Percentiles rank a stretch among this genome's conserved stretches.
These are phyloP conservation scores for Pseudotulostoma volvatum DNA, from an alignment of 495 filamentous ascomycete species.

Conservation along the genomic window DNA sequence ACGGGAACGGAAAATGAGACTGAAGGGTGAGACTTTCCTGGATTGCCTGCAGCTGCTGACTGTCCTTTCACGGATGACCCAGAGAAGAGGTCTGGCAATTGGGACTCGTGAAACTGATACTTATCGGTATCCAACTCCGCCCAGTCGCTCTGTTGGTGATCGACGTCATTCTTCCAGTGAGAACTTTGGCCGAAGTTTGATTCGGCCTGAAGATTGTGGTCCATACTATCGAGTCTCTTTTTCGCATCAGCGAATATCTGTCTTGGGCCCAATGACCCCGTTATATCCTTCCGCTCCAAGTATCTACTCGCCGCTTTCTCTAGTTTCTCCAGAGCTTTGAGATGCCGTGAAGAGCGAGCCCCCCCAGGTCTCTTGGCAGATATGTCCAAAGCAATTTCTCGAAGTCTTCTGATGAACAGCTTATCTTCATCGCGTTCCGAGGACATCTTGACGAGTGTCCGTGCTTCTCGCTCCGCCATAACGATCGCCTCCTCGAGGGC, in stretches of 20 bases:
- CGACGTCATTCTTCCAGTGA: background rate
- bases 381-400: constrained; percentile 14
- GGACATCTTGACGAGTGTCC: background rate
- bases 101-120: background rate
- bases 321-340: constrained; percentile 25
- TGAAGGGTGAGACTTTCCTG: background rate
- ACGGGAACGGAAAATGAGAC: background rate
- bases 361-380: constrained; percentile 4
- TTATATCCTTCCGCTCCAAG: constrained; percentile 6
- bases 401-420: constrained; percentile 28
- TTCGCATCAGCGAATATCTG: background rate
- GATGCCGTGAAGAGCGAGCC: constrained; percentile 6
- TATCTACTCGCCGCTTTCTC: constrained; percentile 28
- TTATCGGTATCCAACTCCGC: background rate
- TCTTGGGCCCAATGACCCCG: background rate
- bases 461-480: constrained; percentile 9
- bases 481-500: constrained; percentile 16
- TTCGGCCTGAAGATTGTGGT: background rate
- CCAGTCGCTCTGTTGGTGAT: background rate
- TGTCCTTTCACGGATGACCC: background rate
- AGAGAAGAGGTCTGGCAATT: background rate
- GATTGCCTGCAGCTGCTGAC: background rate
- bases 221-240: background rate
- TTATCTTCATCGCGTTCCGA: constrained; percentile 15
- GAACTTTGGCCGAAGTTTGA: background rate